Percentiles rank a stretch among this genome's conserved stretches.
These are phyloP conservation scores for Diaporthe citrichinensis DNA, from an alignment of 2,329 filamentous ascomycete species.

Conservation along the genomic window DNA sequence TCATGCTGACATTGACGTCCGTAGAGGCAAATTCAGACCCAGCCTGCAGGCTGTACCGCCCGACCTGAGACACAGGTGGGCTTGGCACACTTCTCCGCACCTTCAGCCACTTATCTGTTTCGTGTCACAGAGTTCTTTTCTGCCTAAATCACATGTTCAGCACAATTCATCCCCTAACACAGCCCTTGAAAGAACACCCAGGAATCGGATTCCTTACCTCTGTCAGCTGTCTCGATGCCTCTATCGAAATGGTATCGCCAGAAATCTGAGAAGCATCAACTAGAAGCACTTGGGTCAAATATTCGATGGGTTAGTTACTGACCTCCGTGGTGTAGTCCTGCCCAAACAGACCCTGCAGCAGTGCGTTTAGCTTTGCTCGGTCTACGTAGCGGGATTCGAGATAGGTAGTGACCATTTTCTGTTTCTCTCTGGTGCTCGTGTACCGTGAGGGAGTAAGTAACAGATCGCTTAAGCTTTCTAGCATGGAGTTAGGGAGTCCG, in stretches of 20 bases:
- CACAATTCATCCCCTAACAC: too few species aligned
- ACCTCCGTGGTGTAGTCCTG: neutral
- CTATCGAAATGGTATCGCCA: neutral
- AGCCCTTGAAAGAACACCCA: neutral
- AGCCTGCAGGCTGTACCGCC: neutral
- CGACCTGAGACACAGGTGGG: neutral
- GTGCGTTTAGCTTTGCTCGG: neutral
- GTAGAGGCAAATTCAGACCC: too few species aligned
- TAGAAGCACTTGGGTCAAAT: neutral
- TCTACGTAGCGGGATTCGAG: constrained; percentile 3
- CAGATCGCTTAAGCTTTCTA: neutral
- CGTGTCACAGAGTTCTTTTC: neutral
- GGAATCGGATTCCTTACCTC: neutral
- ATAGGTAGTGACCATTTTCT: constrained; percentile 17
- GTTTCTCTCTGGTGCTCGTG: neutral
- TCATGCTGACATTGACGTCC: neutral
- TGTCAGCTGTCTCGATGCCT: constrained; percentile 2
- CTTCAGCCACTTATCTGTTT: neutral
- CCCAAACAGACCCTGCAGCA: constrained; percentile 1
- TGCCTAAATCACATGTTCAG: neutral
- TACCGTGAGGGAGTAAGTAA: neutral
- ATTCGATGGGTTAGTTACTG: neutral
- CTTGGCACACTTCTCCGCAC: too few species aligned
- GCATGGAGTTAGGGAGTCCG: neutral
- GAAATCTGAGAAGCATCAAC: neutral